Percentiles rank a stretch among this genome's conserved stretches.
These are phyloP conservation scores for Trametes pubescens DNA, from an alignment of 1,284 basidiomycete genomes.

Conservation along the genomic window DNA sequence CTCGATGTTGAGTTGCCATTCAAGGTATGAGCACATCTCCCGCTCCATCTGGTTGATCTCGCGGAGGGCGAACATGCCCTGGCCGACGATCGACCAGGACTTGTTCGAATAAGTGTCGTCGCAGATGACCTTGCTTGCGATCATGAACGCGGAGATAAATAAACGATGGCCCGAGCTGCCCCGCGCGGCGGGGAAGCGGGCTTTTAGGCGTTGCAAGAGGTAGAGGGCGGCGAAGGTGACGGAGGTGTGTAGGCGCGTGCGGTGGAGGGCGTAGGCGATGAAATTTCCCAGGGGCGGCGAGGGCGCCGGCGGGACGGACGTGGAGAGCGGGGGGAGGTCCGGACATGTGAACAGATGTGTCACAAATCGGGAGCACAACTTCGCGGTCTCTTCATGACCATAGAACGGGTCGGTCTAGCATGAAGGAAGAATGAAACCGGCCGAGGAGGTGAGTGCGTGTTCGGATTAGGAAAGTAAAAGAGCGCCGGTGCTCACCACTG, in stretches of 20 bases:
- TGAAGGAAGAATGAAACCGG: slow-evolving; percentile 2
- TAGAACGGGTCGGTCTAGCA: slow-evolving; percentile 71
- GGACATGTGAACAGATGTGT: slow-evolving; percentile 83
- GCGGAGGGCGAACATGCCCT: slow-evolving; percentile 88
- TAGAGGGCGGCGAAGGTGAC: slow-evolving; percentile 90
- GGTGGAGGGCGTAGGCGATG: slow-evolving; percentile 90
- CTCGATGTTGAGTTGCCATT: slow-evolving; percentile 89
- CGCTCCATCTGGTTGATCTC: slow-evolving; percentile 96
- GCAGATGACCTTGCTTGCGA: slow-evolving; percentile 90
- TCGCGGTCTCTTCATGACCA: slow-evolving; percentile 75
- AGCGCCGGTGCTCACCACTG: slow-evolving; percentile 29
- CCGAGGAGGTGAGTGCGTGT: slow-evolving; percentile 15
- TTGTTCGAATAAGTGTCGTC: slow-evolving; percentile 98
- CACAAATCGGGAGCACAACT: slow-evolving; percentile 79
- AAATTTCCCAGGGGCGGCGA: slow-evolving; percentile 76
- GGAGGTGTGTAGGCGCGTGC: slow-evolving; percentile 83
- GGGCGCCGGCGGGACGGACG: slow-evolving; percentile 51
- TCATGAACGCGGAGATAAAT: slow-evolving; percentile 95
- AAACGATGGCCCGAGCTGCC: slow-evolving; percentile 92
- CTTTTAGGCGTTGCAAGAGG: slow-evolving; percentile 87
- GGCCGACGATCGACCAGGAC: slow-evolving; percentile 93
- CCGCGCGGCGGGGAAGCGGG: slow-evolving; percentile 89
- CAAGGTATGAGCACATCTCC: slow-evolving; percentile 79
- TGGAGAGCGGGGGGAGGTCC: slow-evolving; percentile 51
- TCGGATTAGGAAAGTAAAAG: slow-evolving; percentile 21